phyloP scores from a whole-genome alignment of 2,329 filamentous ascomycete genomes.

The Fonsecaea pedrosoi region DNA sequence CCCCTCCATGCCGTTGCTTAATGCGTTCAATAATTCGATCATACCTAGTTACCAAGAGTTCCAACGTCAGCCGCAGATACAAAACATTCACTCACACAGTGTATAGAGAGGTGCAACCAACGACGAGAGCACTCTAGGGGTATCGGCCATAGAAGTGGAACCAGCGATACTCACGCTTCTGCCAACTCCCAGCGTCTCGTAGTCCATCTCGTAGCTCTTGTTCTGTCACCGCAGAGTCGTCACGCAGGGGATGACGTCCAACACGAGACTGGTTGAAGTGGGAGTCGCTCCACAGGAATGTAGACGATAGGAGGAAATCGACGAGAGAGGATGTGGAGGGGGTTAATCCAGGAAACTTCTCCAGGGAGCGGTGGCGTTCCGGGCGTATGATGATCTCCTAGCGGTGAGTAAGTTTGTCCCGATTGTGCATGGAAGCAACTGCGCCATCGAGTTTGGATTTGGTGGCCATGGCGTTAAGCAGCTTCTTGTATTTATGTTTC shows the following conservation, averaged over 20 bases:
- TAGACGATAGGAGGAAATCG: too few species aligned
- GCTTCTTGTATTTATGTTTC: slow-evolving; percentile 47
- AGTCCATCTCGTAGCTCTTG: too few species aligned
- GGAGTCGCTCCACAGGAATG: too few species aligned
- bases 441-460: slow-evolving; percentile 55
- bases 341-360: too few species aligned
- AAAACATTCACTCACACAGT: not conserved
- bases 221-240: too few species aligned
- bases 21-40: slow-evolving; percentile 11
- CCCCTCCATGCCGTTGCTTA: not conserved
- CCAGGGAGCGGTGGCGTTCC: too few species aligned
- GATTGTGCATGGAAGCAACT: slow-evolving; percentile 51
- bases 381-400: too few species aligned
- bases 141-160: not conserved
- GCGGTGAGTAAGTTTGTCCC: too few species aligned
- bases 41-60: slow-evolving; percentile 6
- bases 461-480: slow-evolving; percentile 65
- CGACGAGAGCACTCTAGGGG: not conserved
- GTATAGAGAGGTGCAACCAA: not conserved
- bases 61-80: not conserved
- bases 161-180: slow-evolving; percentile 4
- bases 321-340: too few species aligned
- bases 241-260: too few species aligned
- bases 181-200: not conserved
- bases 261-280: too few species aligned